Evolutionary conservation across 495 filamentous ascomycete genomes (phyloP).

Genomic region (Daldinia grandis): DNA sequence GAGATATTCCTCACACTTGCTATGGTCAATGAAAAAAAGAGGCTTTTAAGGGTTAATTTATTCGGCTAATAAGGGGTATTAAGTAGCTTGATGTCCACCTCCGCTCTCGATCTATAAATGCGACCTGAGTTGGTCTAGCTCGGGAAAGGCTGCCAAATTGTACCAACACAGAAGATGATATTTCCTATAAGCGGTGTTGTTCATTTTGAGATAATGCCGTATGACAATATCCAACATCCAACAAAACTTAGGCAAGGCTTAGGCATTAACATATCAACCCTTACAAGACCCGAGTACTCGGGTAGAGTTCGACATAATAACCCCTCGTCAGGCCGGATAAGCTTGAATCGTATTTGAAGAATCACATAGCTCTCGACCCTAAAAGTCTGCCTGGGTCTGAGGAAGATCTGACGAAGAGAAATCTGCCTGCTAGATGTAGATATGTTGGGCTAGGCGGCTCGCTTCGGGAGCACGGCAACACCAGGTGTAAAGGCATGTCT

Average conservation of each 20-base stretch:
- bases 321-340: too few species aligned
- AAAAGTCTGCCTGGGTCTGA: too few species aligned
- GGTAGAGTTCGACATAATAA: background rate
- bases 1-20: background rate
- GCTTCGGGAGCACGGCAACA: background rate
- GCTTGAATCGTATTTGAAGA: background rate
- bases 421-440: too few species aligned
- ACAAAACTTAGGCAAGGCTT: background rate
- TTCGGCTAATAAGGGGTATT: too few species aligned
- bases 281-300: background rate
- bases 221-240: background rate
- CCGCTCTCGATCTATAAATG: background rate
- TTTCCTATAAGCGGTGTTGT: background rate
- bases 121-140: background rate
- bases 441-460: background rate
- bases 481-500: background rate
- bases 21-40: too few species aligned
- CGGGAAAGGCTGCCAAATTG: background rate
- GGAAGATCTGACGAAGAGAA: too few species aligned
- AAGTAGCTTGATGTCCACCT: background rate
- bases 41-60: too few species aligned
- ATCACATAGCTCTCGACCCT: background rate
- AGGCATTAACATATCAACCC: background rate
- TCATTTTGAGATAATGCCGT: background rate
- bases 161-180: background rate